Evolutionary conservation across 2,329 filamentous ascomycete species (phyloP), one percentile per base, ranked within the genome.

Genomic region (Microsporum canis): DNA sequence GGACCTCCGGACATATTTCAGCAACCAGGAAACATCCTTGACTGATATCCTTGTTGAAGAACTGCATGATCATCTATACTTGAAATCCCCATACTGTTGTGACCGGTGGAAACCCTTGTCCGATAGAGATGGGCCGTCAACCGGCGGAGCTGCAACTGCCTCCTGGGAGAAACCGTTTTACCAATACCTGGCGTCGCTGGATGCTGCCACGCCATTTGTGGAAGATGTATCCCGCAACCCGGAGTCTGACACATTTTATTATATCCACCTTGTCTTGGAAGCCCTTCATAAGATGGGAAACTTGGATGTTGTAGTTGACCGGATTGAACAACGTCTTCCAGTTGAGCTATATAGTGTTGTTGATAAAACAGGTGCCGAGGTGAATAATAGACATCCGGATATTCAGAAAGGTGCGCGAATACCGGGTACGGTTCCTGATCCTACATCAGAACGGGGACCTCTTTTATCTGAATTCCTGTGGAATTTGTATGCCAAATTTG

Each of bases 31-130:
- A 76, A 88, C 87, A 33, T 86, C 89, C 0, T 77, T 99, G 65
- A 92, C 92, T 70, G 94, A 99, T 70, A 97, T 97, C 59, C 73
- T 99, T 61, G 86, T 97, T n/a, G 94, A 99, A 72, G 94, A 99
- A 73, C 79, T 99, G 38, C 94, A 99, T 71, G 94, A 95, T 71
- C 94, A 99, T 75, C 80, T 99, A 3, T 99, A 99, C 71, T 84
- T 99, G 43, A 97, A 97, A 72, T 97, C 92, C 2, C 94, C 92
- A 0, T 99, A 99, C 71, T 97, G 92, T 71, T 91, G 96, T 71
- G 90, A 96, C 71, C 82, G 94, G 66, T 99, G 94, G 94, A 95
- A 95, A 73, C 83, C 82, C 62, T 84, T 95, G 63, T 66, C 63
- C 5, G 66, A 70, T 2, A 75, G 77, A 23, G 71, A 70, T 45